A percentile compares a stretch with the other conserved stretches of the same genome.
phyloP scores from a whole-genome alignment of 306 rosid genomes.

The Trifolium subterraneum region DNA sequence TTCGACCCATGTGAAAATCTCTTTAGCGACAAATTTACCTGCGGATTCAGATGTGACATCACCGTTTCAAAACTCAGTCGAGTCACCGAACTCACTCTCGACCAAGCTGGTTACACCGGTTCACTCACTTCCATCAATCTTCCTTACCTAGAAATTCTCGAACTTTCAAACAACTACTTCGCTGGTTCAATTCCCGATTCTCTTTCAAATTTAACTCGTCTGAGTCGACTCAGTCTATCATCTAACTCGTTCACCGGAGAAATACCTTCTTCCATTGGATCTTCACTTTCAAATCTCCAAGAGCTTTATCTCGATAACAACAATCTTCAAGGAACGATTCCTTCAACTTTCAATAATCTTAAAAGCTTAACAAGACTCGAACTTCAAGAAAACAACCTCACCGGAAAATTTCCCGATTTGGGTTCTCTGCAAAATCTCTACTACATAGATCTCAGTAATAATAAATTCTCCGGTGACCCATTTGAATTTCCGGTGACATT shows the following conservation, averaged over 20 bases:
- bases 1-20: conserved; percentile 83
- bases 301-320: conserved; percentile 78
- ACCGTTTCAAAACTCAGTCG: conserved; percentile 53
- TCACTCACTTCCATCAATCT: conserved; percentile 53
- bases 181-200: conserved; percentile 64
- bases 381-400: conserved; percentile 60
- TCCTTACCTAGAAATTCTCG: conserved; percentile 76
- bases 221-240: conserved; percentile 68
- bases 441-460: conserved; percentile 64
- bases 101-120: conserved; percentile 81
- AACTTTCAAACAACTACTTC: conserved; percentile 71
- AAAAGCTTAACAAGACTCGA: conserved; percentile 58
- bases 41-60: conserved; percentile 63
- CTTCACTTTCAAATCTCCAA: conserved; percentile 52
- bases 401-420: conserved; percentile 60
- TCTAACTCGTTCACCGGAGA: conserved; percentile 65
- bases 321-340: conserved; percentile 59
- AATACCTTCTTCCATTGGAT: conserved; percentile 59
- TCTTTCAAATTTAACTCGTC: conserved; percentile 58
- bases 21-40: conserved; percentile 63
- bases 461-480: conserved; percentile 49
- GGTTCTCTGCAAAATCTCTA: conserved; percentile 49
- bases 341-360: conserved; percentile 48
- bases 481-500: conserved; percentile 46
- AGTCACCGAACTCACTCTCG: conserved; percentile 80